Base-by-base conservation (phyloP, 2,329 filamentous ascomycete species). In the Fusarium pseudocircinatum region DNA sequence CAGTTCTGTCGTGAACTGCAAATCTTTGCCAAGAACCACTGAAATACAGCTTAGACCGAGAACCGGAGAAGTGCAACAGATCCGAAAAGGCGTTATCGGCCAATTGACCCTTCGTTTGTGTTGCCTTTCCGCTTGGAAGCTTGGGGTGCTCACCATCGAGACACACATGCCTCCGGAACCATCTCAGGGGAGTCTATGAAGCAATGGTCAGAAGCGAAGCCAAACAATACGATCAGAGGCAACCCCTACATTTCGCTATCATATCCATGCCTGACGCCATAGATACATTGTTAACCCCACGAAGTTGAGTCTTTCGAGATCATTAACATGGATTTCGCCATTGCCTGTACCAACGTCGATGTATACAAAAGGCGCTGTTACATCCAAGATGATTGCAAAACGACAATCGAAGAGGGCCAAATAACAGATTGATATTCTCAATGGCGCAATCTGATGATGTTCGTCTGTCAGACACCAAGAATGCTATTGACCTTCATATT, bases 391-490 rank as follows among this genome's bases (percentile, higher is more conserved):
- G 4, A 40, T 28, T 28, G 14, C 6, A 4, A 13, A 7, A 22
- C 7, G 11, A 39, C 34, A 10, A 4, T 15, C n/a, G 18, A 16
- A 39, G 10, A 28, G 20, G 2, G 8, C 8, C 4, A 12, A 2
- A 28, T 13, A 14, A 6, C 1, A 18, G 4, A 18, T 1, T 10
- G 11, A 28, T 7, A 16, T n/a, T 22, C 20, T 1, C 7, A n/a
- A 54, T 54, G 50, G 24, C 24, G 7, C 20, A 28, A 2, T 30
- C 34, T 6, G 34, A 13, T 28, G 24, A 40, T 28, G 14, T 2
- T 39, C 20, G 20, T 40, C 7, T 5, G 24, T 28, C 34, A n/a
- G 50, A 40, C 12, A 3, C 12, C 5, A 40, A 40, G 24, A n/a
- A 39, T 9, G 15, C 6, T 40, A 34, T 30, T 28, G 14, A 10